Evolutionary conservation across 176 grass and related monocot genomes (phyloP).

Genomic region (Phoenix roebelenii): DNA sequence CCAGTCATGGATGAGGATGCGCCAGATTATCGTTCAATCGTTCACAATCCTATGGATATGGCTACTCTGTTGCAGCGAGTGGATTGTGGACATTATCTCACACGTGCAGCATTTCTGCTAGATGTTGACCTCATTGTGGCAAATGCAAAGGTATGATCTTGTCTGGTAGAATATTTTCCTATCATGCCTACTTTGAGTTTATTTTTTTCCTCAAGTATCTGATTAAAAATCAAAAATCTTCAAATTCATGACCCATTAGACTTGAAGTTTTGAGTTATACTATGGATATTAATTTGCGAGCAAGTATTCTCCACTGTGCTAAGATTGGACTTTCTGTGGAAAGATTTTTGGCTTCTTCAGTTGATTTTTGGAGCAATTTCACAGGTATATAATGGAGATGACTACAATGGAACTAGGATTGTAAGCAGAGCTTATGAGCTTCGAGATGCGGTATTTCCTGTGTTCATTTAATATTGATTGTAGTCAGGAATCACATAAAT

Average conservation of each 20-base stretch:
- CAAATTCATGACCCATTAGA: no score
- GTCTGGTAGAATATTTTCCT: constrained; percentile 10
- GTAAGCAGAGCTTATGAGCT: constrained; percentile 97
- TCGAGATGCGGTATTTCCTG: constrained; percentile 66
- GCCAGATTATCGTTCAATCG: constrained; percentile 66
- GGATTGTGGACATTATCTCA: constrained; percentile 75
- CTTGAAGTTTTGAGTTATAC: no score
- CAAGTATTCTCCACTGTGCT: no score
- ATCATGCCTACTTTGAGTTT: neutral
- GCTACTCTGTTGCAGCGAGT: constrained; percentile 83
- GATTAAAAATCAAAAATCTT: no score
- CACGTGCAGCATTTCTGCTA: constrained; percentile 47
- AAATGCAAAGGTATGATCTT: constrained; percentile 74
- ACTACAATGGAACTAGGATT: constrained; percentile 83
- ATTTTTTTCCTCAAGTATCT: no score
- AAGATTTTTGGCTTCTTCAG: neutral
- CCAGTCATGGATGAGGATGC: constrained; percentile 90
- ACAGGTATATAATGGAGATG: constrained; percentile 82
- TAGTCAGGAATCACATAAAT: no score
- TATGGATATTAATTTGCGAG: no score
- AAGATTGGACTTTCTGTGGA: no score
- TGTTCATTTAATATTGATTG: constrained; percentile 3
- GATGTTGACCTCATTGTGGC: constrained; percentile 88
- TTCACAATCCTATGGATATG: constrained; percentile 96
- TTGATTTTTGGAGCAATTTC: neutral